Conservation (phyloP, 2,329 filamentous ascomycete genomes). For the Trichoderma sp. region DNA sequence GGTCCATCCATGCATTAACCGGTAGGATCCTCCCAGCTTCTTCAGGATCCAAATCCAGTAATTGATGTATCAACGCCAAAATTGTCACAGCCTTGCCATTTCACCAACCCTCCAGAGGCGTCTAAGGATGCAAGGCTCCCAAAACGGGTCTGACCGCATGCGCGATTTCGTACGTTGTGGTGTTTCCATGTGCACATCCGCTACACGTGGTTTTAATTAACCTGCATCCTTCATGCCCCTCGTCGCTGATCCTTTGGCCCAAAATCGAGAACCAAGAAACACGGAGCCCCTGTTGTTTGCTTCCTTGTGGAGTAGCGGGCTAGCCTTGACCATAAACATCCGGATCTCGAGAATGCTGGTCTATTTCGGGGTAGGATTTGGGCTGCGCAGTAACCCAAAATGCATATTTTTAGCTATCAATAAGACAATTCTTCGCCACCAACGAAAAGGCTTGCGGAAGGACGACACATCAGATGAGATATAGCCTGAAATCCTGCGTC, state of each 20-base stretch:
- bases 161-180: neutral
- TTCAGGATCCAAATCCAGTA: neutral
- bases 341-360: neutral
- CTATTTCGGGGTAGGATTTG: neutral
- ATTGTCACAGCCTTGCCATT: neutral
- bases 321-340: constrained; percentile 3
- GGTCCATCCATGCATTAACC: neutral
- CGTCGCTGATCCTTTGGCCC: neutral
- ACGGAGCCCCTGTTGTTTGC: neutral
- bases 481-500: neutral
- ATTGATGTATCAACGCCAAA: neutral
- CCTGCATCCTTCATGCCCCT: neutral
- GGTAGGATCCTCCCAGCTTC: neutral
- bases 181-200: neutral
- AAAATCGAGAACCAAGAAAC: neutral
- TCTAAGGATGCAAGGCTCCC: neutral
- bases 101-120: neutral
- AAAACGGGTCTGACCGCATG: constrained; percentile 16
- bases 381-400: neutral
- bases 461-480: neutral
- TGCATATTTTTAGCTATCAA: neutral
- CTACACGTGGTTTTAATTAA: constrained; percentile 11
- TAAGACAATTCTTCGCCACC: neutral
- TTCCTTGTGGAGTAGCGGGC: neutral
- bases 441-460: neutral